These are phyloP conservation scores for Leccinum subrobustum DNA, from an alignment of 1,284 basidiomycete species.

Conservation along the genomic window DNA sequence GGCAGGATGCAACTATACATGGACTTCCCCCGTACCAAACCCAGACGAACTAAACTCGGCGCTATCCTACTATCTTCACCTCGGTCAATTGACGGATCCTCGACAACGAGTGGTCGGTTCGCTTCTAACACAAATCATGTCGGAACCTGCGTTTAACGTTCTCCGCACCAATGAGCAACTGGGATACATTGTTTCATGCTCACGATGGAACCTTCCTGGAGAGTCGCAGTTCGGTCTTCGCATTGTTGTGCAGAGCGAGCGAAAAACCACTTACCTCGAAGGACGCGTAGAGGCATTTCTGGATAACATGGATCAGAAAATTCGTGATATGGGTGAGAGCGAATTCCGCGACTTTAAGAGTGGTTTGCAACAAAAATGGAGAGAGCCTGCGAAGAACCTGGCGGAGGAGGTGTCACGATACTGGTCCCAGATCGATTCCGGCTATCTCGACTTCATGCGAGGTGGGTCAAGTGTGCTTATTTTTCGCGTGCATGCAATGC, in stretches of 20 bases:
- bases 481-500: neutral
- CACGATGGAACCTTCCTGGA: slow-evolving; percentile 54
- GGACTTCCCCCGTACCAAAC: slow-evolving; percentile 76
- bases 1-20: slow-evolving; percentile 70
- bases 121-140: slow-evolving; percentile 74
- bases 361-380: slow-evolving; percentile 61
- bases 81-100: slow-evolving; percentile 61
- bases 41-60: slow-evolving; percentile 86
- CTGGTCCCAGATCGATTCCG: slow-evolving; percentile 69
- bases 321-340: slow-evolving; percentile 58
- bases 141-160: slow-evolving; percentile 91
- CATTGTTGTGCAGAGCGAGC: slow-evolving; percentile 92
- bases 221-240: slow-evolving; percentile 76
- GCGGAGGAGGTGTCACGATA: slow-evolving; percentile 64
- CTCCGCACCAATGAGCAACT: slow-evolving; percentile 97
- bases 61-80: slow-evolving; percentile 77
- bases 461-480: slow-evolving; percentile 42
- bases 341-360: slow-evolving; percentile 68
- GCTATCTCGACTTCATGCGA: slow-evolving; percentile 67
- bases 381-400: slow-evolving; percentile 75
- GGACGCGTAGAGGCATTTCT: slow-evolving; percentile 87
- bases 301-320: slow-evolving; percentile 58
- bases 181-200: slow-evolving; percentile 83
- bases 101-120: slow-evolving; percentile 57
- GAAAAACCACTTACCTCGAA: slow-evolving; percentile 83